phyloP scores from a whole-genome alignment of 768 basidiomycete species.

The Neoboletus subvelutipes region DNA sequence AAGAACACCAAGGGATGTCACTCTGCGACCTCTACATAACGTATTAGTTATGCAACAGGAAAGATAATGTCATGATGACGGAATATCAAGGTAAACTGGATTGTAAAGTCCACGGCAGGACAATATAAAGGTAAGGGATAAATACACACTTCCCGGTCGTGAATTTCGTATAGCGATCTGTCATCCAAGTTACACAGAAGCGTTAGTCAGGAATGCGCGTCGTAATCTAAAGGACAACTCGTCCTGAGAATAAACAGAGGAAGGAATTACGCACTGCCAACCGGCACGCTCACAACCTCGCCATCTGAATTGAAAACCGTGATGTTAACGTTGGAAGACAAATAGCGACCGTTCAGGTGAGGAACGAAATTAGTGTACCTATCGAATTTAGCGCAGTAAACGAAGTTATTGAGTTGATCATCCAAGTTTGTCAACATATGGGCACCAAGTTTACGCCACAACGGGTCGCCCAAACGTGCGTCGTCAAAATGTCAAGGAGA shows the following conservation, averaged over 20 bases:
- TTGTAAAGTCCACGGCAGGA: no score
- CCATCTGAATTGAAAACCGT: slow-evolving; percentile 51
- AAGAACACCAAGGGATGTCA: slow-evolving; percentile 80
- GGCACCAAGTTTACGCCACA: not conserved
- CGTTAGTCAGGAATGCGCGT: slow-evolving; percentile 26
- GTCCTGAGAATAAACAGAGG: not conserved
- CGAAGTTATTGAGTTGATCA: not conserved
- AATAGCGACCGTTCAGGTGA: slow-evolving; percentile 65
- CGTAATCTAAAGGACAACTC: no score
- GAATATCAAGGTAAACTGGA: not conserved
- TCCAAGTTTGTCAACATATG: not conserved
- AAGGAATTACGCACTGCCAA: slow-evolving; percentile 39
- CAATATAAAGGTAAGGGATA: not conserved
- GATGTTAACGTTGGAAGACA: slow-evolving; percentile 87
- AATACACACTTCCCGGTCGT: slow-evolving; percentile 61
- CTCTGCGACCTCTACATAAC: slow-evolving; percentile 50
- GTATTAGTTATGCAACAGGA: not conserved
- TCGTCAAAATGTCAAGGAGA: not conserved
- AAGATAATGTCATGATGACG: not conserved
- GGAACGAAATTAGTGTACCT: slow-evolving; percentile 69
- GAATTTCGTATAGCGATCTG: slow-evolving; percentile 69
- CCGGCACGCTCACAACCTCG: slow-evolving; percentile 38
- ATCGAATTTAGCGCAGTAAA: not conserved
- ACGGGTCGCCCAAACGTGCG: not conserved
- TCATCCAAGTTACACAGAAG: slow-evolving; percentile 28